Conservation (phyloP, 257 asterid species). For the Solanum pinnatisectum region DNA sequence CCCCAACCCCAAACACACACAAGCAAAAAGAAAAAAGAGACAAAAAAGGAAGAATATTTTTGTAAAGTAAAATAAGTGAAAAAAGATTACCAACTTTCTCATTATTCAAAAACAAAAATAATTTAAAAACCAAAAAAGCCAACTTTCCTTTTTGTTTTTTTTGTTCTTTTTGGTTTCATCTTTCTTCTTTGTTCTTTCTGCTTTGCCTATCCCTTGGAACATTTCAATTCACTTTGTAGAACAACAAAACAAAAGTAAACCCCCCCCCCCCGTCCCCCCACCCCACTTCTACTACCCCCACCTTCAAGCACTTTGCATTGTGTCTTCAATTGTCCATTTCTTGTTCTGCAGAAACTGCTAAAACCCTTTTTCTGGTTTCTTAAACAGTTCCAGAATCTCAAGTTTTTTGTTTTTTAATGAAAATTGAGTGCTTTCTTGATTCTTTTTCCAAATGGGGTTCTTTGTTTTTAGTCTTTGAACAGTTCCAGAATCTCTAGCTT, state of each 20-base stretch:
- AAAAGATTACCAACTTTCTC: neutral
- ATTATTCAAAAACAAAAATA: neutral
- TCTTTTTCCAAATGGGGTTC: neutral
- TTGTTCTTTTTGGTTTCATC: neutral
- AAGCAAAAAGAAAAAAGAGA: neutral
- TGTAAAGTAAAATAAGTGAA: neutral
- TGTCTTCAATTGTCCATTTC: neutral
- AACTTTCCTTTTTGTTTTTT: neutral
- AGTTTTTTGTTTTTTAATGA: neutral
- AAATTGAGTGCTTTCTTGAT: neutral
- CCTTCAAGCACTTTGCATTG: neutral
- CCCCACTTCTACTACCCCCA: neutral
- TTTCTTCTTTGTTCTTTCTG: neutral
- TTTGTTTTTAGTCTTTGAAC: neutral
- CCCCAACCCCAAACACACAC: neutral
- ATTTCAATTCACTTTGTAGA: constrained; percentile 1
- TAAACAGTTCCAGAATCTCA: neutral
- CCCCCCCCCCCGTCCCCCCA: neutral
- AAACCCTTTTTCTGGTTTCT: neutral
- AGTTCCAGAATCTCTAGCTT: neutral
- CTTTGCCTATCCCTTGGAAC: neutral
- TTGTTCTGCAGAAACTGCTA: neutral
- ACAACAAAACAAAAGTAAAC: neutral
- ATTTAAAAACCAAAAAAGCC: neutral
- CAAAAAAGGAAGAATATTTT: neutral